Evolutionary conservation across 225 moss, liverwort and hornwort genomes (phyloP).

Genomic region (Sphagnum contortum): DNA sequence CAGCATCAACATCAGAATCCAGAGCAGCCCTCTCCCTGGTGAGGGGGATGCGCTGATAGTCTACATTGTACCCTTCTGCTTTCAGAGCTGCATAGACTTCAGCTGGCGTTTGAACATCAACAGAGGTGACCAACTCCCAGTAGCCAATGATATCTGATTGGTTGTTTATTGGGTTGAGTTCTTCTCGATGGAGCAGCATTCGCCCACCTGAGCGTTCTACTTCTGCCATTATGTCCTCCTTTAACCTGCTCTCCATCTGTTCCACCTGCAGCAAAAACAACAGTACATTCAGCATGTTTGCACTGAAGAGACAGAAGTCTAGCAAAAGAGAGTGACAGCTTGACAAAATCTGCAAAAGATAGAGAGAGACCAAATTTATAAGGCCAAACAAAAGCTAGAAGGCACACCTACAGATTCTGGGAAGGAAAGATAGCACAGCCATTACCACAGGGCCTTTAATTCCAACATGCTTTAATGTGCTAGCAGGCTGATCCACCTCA

Average conservation of each 20-base stretch:
- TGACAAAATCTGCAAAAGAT: background rate
- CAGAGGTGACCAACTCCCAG: conserved; percentile 76
- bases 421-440: background rate
- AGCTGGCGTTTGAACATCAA: conserved; percentile 90
- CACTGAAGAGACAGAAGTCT: background rate
- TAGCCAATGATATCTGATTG: conserved; percentile 91
- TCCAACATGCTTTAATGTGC: conserved; percentile 93
- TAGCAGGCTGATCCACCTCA: conserved; percentile 96
- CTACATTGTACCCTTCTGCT: conserved; percentile 72
- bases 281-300: background rate
- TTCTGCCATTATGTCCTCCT: conserved; percentile 90
- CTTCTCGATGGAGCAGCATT: conserved; percentile 86
- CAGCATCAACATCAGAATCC: conserved; percentile 82
- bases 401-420: background rate
- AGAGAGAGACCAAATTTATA: background rate
- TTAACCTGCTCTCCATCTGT: conserved; percentile 94
- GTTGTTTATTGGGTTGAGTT: conserved; percentile 53
- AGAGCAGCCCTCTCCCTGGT: conserved; percentile 93
- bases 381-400: background rate
- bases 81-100: conserved; percentile 80
- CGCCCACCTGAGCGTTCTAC: conserved; percentile 80
- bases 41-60: conserved; percentile 86
- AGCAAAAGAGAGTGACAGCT: background rate
- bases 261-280: conserved; percentile 56
- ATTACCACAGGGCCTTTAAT: conserved; percentile 91